Evolutionary conservation across 306 rosid genomes (phyloP).

Genomic region (Sesbania bispinosa): DNA sequence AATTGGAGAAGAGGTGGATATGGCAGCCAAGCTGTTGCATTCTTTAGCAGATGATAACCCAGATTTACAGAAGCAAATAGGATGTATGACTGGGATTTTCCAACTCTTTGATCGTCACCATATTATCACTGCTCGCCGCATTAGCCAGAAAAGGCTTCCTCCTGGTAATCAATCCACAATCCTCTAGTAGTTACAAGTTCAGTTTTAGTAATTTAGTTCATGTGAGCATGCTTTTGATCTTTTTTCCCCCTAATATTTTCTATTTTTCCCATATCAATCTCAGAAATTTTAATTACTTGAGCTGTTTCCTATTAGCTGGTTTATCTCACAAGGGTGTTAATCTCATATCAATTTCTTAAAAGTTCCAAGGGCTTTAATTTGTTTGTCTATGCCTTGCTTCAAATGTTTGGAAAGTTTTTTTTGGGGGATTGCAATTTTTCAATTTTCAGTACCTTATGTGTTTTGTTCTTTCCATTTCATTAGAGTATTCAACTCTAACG

Average conservation of each 20-base stretch:
- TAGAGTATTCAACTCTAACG: not conserved
- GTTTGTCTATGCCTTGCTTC: not conserved
- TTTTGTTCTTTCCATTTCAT: too few species aligned
- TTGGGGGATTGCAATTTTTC: slow-evolving; percentile 9
- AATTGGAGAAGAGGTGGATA: slow-evolving; percentile 33
- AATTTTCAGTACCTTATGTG: too few species aligned
- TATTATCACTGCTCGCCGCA: slow-evolving; percentile 44
- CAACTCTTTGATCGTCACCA: slow-evolving; percentile 82
- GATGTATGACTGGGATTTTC: slow-evolving; percentile 89
- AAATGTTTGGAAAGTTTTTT: not conserved
- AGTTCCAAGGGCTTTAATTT: not conserved
- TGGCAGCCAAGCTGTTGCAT: slow-evolving; percentile 88
- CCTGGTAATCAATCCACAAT: too few species aligned
- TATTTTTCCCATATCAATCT: not conserved
- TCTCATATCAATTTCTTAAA: not conserved
- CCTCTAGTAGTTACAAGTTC: not conserved
- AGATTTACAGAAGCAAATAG: slow-evolving; percentile 94
- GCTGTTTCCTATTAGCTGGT: not conserved
- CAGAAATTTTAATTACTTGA: not conserved
- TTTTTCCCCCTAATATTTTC: not conserved
- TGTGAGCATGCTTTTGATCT: not conserved
- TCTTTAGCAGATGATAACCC: slow-evolving; percentile 91
- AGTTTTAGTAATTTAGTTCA: not conserved
- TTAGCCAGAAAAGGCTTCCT: slow-evolving; percentile 66
- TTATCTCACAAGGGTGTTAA: not conserved